phyloP scores from a whole-genome alignment of 1,139 yeast species.

The Pichia sp. region DNA sequence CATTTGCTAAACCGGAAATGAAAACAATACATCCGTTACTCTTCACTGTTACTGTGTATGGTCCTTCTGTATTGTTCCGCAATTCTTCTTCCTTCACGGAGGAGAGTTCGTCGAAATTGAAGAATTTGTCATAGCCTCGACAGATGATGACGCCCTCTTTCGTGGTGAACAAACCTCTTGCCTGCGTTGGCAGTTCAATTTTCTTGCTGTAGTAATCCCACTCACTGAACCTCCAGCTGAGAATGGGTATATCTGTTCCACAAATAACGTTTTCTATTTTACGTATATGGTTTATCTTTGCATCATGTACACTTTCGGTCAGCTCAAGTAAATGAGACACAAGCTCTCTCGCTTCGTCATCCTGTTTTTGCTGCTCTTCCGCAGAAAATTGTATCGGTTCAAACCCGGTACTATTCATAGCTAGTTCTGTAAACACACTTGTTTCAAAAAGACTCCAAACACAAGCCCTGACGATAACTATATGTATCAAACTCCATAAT shows the following conservation, averaged over 20 bases:
- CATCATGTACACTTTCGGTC: conserved; percentile 6
- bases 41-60: conserved; percentile 75
- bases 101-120: conserved; percentile 66
- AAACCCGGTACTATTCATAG: not conserved
- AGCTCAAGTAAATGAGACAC: not conserved
- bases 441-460: not conserved
- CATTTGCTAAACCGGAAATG: conserved; percentile 70
- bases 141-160: conserved; percentile 53
- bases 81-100: conserved; percentile 50
- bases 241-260: conserved; percentile 31
- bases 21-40: conserved; percentile 94
- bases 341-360: not conserved
- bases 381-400: conserved; percentile 3
- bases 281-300: conserved; percentile 31
- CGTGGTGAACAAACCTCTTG: conserved; percentile 79
- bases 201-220: conserved; percentile 71
- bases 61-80: conserved; percentile 54
- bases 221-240: conserved; percentile 83
- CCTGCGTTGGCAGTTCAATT: conserved; percentile 59
- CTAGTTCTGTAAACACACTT: not conserved
- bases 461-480: not conserved
- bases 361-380: not conserved
- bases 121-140: conserved; percentile 93
- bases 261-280: conserved; percentile 33
- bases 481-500: not conserved